Base-by-base conservation (phyloP, 257 asterid species). In the Solanum pinnatisectum region DNA sequence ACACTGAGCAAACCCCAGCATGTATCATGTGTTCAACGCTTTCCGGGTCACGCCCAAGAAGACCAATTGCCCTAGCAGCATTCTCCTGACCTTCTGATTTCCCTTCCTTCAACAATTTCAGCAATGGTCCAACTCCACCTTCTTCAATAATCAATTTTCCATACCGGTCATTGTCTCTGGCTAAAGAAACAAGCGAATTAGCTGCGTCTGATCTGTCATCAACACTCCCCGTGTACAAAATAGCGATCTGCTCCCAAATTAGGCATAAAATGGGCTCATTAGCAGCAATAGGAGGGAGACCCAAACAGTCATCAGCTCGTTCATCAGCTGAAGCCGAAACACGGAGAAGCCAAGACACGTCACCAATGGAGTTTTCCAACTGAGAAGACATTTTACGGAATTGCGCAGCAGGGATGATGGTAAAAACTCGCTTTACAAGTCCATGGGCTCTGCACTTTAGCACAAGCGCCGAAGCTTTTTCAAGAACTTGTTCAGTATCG, bases 241-340 rank as follows among this genome's bases (percentile, higher is more conserved):
- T 93, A 36, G 98, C 98, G 89, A 95, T 94, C 89, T 94, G 98
- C 87, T 95, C 96, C 98, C 98, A 95, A 8, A 95, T 95, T 35
- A 95, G 91, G 87, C 92, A 84, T 44, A 95, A 92, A 40, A 95
- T 95, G 2, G 98, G 98, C 83, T 94, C 98, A 68, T 93, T 94
- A 84, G 95, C 94, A 44, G 98, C 98, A 88, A 95, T 95, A 1
- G 98, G 98, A 1, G 98, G 98, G 4, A 95, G 90, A 33, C 98
- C 98, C 3, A 94, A 92, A 87, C 92, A 91, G 88, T 91, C 96
- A 79, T 93, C 94, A n/a, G 35, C 94, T 13, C 95, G 92, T 65
- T 94, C 97, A 73, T 88, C 92, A 77, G 93, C 93, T 20, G 97
- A 72, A 79, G 95, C 97, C 13, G 98, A 94, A 63, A 95, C 96